These are phyloP conservation scores for Pyrenopolyporus hunteri DNA, from an alignment of 495 filamentous ascomycete genomes.

Conservation along the genomic window DNA sequence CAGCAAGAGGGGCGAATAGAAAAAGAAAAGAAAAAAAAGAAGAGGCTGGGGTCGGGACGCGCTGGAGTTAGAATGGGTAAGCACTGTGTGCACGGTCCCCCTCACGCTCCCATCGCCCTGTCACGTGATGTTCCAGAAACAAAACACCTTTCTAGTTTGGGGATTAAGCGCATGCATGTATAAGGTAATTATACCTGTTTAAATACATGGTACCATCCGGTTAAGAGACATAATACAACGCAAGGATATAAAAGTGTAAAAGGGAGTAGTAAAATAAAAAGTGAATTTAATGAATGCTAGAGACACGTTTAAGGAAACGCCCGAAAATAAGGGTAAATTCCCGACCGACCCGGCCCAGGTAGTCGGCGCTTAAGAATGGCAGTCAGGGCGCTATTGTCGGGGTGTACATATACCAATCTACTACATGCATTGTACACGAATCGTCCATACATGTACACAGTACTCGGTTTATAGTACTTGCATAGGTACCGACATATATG, in stretches of 20 bases:
- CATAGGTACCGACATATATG: too few relatives aligned
- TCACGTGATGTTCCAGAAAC: constrained; percentile 42
- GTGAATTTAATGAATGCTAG: constrained; percentile 3
- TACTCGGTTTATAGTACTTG: too few relatives aligned
- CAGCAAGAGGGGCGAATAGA: not conserved
- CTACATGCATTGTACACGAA: too few relatives aligned
- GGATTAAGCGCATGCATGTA: constrained; percentile 30
- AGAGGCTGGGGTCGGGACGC: constrained; percentile 8
- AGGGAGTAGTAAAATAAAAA: not conserved
- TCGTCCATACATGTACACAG: too few relatives aligned
- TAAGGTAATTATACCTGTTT: not conserved
- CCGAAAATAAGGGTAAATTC: constrained; percentile 12
- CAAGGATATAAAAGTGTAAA: not conserved
- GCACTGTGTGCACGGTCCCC: constrained; percentile 22
- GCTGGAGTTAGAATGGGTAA: constrained; percentile 4
- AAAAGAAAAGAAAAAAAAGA: not conserved
- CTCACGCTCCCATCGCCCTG: constrained; percentile 38
- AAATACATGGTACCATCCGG: too few relatives aligned
- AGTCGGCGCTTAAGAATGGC: too few relatives aligned
- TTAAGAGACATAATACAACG: too few relatives aligned
- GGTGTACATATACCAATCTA: too few relatives aligned
- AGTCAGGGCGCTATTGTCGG: too few relatives aligned
- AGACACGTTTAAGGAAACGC: too few relatives aligned
- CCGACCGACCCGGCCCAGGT: constrained; percentile 11
- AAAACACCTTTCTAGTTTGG: constrained; percentile 19